Evolutionary conservation across 208 protist genomes (phyloP).

Genomic region (Leishmania arabica): DNA sequence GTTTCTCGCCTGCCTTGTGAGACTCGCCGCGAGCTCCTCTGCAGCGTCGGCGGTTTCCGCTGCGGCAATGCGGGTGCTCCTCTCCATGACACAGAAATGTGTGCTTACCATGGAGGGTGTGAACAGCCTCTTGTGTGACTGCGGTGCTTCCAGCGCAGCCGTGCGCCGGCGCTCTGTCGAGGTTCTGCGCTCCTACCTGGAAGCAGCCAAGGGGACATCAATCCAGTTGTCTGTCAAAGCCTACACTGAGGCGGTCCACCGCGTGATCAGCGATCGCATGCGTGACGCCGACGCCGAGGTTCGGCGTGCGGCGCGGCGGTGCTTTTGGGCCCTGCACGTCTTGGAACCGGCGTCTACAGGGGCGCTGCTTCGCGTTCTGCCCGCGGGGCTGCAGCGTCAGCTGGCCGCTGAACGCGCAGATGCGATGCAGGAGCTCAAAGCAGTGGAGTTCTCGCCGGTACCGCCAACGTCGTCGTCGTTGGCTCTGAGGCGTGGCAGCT

Average conservation of each 20-base stretch:
- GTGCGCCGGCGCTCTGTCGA: conserved; percentile 43
- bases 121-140: conserved; percentile 41
- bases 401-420: conserved; percentile 22
- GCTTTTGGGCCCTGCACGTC: conserved; percentile 51
- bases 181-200: conserved; percentile 42
- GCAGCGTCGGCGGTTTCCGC: conserved; percentile 18
- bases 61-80: conserved; percentile 35
- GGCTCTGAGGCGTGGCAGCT: too few relatives aligned
- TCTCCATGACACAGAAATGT: conserved; percentile 31
- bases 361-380: conserved; percentile 34
- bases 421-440: conserved; percentile 24
- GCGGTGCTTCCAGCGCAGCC: conserved; percentile 24
- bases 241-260: conserved; percentile 39
- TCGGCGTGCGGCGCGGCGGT: conserved; percentile 33
- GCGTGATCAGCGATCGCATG: conserved; percentile 40
- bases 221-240: conserved; percentile 32
- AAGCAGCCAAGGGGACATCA: conserved; percentile 41
- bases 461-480: not conserved
- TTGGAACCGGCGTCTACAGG: conserved; percentile 46
- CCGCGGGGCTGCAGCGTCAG: conserved; percentile 24
- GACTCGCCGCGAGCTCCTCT: conserved; percentile 37
- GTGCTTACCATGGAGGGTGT: conserved; percentile 51
- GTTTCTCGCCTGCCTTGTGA: conserved; percentile 51
- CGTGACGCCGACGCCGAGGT: conserved; percentile 51
- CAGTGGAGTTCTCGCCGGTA: not conserved